These are phyloP conservation scores for Rhizoctonia solani DNA, from an alignment of 1,284 basidiomycete species.

Conservation along the genomic window DNA sequence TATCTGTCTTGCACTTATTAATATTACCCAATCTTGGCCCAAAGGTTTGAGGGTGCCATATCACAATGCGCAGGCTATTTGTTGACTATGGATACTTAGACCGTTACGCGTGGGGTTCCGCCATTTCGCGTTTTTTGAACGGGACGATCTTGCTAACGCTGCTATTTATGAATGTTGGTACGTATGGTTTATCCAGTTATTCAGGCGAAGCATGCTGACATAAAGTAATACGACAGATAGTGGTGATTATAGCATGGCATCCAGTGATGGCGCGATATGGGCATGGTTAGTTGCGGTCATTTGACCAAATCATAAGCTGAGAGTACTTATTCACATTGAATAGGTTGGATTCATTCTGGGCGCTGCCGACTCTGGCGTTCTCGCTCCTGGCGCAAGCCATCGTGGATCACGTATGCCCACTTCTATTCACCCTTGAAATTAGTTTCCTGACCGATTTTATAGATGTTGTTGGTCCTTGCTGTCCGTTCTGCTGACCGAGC, in stretches of 20 bases:
- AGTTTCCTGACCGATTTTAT: not conserved
- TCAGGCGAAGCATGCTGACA: no score
- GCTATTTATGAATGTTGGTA: conserved; percentile 16
- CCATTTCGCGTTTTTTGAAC: conserved; percentile 10
- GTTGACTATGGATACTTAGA: not conserved
- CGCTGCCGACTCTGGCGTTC: conserved; percentile 13
- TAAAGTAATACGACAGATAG: no score
- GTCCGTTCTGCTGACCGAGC: conserved; percentile 10
- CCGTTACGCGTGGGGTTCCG: conserved; percentile 28
- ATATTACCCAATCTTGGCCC: conserved; percentile 23
- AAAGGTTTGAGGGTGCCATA: conserved; percentile 5
- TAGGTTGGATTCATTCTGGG: conserved; percentile 22
- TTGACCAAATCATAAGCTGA: no score
- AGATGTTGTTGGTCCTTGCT: conserved; percentile 9
- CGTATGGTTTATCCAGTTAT: not conserved
- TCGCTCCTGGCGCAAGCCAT: not conserved
- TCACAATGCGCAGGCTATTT: no score
- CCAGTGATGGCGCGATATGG: not conserved
- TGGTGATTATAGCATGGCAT: not conserved
- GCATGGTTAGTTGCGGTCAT: conserved; percentile 7
- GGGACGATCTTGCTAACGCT: conserved; percentile 1
- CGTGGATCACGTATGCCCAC: conserved; percentile 15
- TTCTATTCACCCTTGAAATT: not conserved
- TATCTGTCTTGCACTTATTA: conserved; percentile 21
- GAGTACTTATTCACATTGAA: not conserved